Evolutionary conservation across 495 filamentous ascomycete species (phyloP).

Genomic region (Elasticomyces elasticus): DNA sequence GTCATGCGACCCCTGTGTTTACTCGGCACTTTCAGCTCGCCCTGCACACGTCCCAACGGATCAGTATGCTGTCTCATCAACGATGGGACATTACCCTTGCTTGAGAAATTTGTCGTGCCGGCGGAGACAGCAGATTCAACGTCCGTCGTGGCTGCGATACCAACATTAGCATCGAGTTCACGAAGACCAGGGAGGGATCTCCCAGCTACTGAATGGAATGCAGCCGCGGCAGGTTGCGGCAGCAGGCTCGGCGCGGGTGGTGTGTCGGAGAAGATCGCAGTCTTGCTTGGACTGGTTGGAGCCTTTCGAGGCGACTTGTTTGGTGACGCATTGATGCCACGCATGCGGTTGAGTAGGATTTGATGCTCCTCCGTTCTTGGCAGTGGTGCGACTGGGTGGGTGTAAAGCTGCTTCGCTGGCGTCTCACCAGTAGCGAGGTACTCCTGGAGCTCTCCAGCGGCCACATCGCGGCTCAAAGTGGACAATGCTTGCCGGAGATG

Average conservation of each 20-base stretch:
- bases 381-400: constrained; percentile 61
- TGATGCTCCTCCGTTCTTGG: constrained; percentile 70
- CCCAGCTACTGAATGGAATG: not conserved
- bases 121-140: too few relatives aligned
- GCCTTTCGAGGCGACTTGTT: constrained; percentile 12
- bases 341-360: constrained; percentile 49
- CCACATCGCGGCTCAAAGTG: constrained; percentile 55
- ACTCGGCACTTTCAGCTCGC: constrained; percentile 24
- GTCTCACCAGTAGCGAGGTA: constrained; percentile 80
- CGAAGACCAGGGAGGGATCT: constrained; percentile 22
- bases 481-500: constrained; percentile 55
- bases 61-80: constrained; percentile 28
- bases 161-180: constrained; percentile 33
- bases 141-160: not conserved
- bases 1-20: constrained; percentile 30
- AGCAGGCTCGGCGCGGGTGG: constrained; percentile 10
- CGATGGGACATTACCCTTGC: constrained; percentile 8
- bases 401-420: constrained; percentile 65
- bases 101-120: too few relatives aligned
- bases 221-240: constrained; percentile 5
- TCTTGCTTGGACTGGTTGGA: constrained; percentile 30
- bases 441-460: constrained; percentile 54
- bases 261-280: constrained; percentile 29
- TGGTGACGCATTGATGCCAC: constrained; percentile 20
- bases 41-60: constrained; percentile 2